These are phyloP conservation scores for Aspergillus tanneri DNA, from an alignment of 2,329 filamentous ascomycete genomes.

Conservation along the genomic window DNA sequence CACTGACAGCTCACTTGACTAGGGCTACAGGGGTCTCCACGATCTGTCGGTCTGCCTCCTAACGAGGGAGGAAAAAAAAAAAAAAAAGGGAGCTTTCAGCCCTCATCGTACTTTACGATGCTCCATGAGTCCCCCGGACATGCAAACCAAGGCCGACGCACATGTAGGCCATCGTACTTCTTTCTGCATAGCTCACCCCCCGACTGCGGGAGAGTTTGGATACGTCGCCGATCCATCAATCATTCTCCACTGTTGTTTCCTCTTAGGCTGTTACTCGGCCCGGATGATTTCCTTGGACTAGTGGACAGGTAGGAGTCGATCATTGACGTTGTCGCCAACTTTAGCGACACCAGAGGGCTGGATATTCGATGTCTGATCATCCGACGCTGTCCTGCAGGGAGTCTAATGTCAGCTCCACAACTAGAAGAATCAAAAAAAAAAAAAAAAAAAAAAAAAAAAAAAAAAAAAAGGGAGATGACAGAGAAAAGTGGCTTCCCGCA, in stretches of 20 bases:
- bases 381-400: constrained; percentile 2
- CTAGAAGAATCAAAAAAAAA: constrained; percentile 2
- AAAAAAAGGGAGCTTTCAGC: too few relatives aligned
- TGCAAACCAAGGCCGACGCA: neutral
- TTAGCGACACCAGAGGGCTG: constrained; percentile 14
- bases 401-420: neutral
- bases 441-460: constrained; percentile 2
- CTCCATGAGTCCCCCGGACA: neutral
- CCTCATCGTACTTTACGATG: neutral
- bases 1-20: too few relatives aligned
- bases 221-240: constrained; percentile 16
- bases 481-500: neutral
- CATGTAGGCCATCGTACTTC: constrained; percentile 6
- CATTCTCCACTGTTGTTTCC: constrained; percentile 5
- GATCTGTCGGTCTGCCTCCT: constrained; percentile 13
- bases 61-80: too few relatives aligned
- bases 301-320: constrained; percentile 13
- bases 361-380: constrained; percentile 6
- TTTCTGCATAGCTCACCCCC: constrained; percentile 4
- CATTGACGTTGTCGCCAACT: constrained; percentile 5
- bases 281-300: constrained; percentile 6
- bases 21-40: constrained; percentile 6
- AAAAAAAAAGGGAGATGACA: neutral
- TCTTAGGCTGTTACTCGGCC: constrained; percentile 10
- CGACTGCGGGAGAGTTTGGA: constrained; percentile 15